Base-by-base conservation (phyloP, 805 yeast species). In the Yamadazyma sp. region DNA sequence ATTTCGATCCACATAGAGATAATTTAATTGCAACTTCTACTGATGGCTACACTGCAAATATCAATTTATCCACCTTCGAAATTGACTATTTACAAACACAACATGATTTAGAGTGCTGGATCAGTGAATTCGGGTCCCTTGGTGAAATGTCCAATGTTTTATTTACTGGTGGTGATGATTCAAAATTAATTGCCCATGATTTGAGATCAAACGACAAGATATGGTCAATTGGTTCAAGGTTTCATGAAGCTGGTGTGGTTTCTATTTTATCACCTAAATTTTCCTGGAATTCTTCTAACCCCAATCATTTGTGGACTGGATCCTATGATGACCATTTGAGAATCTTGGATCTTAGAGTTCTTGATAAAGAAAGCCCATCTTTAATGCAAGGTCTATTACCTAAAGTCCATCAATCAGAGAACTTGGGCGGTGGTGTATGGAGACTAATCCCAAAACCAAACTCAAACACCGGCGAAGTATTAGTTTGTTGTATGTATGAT, bases 401-500 rank as follows among this genome's bases (percentile, higher is more conserved):
- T 0, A 59, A 56, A 20, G 64, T 68, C 0, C 52, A 55, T 5
- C 56, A 65, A 10, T 62, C 64, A 27, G 56, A 65, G 19, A 73
- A 80, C 30, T 62, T 93, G 3, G 89, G 87, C 1, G 98, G 98
- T 5, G 98, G 98, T 1, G 98, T 91, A 3, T 91, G 98, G 98
- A 67, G 96, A 48, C 68, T 93, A 39, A 62, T 78, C 6, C 96
- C 95, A 2, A 67, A 76, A 13, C 75, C 78, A 0, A 36, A 44
- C 0, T 46, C 51, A 4, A 67, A 65, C 22, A 60, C 74, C 38
- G 28, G 24, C n/a, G 61, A 75, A 27, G 70, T 91, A 0, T 60
- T 91, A 32, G 78, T 81, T 0, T 89, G 97, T 55, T 87, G 96
- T 52, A 93, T 93, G 98, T 91, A 91, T 52, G 88, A 86, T 46